Evolutionary conservation across 1,284 basidiomycete species (phyloP).

Genomic region (Melampsora larici-populina): DNA sequence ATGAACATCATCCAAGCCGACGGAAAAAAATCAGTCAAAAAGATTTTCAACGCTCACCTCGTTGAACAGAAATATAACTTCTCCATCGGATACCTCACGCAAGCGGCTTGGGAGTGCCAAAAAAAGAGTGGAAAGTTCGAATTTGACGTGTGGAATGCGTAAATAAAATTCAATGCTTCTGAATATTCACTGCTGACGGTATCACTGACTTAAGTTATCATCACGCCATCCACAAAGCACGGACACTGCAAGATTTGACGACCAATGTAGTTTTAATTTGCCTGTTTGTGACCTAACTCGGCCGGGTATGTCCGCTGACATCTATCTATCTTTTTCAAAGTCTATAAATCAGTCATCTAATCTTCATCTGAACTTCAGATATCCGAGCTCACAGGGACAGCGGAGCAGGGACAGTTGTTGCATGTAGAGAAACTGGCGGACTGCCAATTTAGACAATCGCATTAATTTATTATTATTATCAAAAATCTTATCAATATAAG

Average conservation of each 20-base stretch:
- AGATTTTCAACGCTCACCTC: slow-evolving; percentile 28
- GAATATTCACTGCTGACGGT: no score
- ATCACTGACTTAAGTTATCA: not conserved
- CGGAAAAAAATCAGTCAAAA: slow-evolving; percentile 18
- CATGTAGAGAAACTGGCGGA: slow-evolving; percentile 24
- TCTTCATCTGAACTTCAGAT: not conserved
- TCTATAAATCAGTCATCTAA: not conserved
- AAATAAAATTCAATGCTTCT: not conserved
- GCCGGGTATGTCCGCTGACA: slow-evolving; percentile 14
- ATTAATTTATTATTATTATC: no score
- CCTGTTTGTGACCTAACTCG: slow-evolving; percentile 37
- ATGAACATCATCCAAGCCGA: slow-evolving; percentile 39
- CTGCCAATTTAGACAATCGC: slow-evolving; percentile 12
- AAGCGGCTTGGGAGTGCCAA: slow-evolving; percentile 37
- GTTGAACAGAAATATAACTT: slow-evolving; percentile 32
- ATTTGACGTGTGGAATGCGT: slow-evolving; percentile 42
- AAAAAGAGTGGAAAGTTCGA: slow-evolving; percentile 26
- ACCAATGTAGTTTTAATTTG: slow-evolving; percentile 37
- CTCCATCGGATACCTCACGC: slow-evolving; percentile 15
- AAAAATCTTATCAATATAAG: no score
- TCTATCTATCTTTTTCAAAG: not conserved
- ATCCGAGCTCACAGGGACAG: slow-evolving; percentile 32
- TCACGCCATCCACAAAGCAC: not conserved
- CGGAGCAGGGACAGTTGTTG: slow-evolving; percentile 22
- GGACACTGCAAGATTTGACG: slow-evolving; percentile 26